phyloP scores from a whole-genome alignment of 805 yeast genomes.

The Candida tallmaniae region DNA sequence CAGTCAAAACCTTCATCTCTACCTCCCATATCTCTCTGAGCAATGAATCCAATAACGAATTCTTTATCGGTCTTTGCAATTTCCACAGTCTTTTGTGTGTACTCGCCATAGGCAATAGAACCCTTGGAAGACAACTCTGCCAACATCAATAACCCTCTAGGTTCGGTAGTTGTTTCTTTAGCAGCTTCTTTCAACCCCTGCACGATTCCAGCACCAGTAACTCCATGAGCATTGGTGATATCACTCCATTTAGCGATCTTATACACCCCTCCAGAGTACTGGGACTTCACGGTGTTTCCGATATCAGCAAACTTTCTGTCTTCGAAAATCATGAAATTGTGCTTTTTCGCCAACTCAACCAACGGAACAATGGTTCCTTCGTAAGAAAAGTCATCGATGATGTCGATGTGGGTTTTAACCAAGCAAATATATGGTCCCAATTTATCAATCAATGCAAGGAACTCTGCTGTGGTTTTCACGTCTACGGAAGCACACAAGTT shows the following conservation, averaged over 20 bases:
- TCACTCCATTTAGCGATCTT: conserved; percentile 93
- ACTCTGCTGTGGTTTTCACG: conserved; percentile 73
- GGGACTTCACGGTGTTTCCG: conserved; percentile 94
- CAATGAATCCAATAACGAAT: conserved; percentile 95
- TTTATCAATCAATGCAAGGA: conserved; percentile 65
- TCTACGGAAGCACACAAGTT: conserved; percentile 95
- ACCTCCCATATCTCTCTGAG: conserved; percentile 85
- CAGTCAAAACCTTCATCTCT: conserved; percentile 85
- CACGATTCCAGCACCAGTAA: conserved; percentile 92
- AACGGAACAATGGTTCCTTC: conserved; percentile 78
- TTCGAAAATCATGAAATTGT: conserved; percentile 88
- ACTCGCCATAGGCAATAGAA: conserved; percentile 87
- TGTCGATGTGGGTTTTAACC: conserved; percentile 92
- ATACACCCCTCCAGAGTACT: conserved; percentile 86
- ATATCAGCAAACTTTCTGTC: conserved; percentile 98
- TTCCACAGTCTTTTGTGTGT: conserved; percentile 82
- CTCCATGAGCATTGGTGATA: conserved; percentile 96
- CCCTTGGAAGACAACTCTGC: conserved; percentile 96
- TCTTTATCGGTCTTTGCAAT: conserved; percentile 83
- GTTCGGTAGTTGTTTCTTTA: conserved; percentile 63
- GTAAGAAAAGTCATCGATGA: conserved; percentile 80
- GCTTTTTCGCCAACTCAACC: conserved; percentile 66
- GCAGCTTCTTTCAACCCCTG: conserved; percentile 82
- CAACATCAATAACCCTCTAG: conserved; percentile 88
- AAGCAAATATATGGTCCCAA: conserved; percentile 91